Conservation (phyloP, 805 yeast genomes). For the Scheffersomyces ergatensis region DNA sequence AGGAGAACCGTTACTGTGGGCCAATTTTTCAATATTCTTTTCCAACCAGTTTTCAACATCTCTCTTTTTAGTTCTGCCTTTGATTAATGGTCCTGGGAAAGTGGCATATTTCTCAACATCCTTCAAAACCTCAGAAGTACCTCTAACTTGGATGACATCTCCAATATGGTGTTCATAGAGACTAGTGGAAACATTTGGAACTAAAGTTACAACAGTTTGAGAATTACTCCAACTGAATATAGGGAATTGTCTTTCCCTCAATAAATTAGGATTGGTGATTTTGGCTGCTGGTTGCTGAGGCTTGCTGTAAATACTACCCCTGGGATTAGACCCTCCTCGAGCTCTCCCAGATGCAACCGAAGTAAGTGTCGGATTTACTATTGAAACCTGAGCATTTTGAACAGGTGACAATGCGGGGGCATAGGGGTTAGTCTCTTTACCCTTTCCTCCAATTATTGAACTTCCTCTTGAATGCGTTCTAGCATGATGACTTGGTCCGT, state of each 20-base stretch:
- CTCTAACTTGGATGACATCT: conserved; percentile 30
- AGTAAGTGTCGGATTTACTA: conserved; percentile 1
- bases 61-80: conserved; percentile 56
- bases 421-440: conserved; percentile 40
- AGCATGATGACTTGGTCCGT: conserved; percentile 35
- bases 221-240: conserved; percentile 60
- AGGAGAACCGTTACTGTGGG: conserved; percentile 10
- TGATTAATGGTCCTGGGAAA: conserved; percentile 69
- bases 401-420: conserved; percentile 28
- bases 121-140: conserved; percentile 14
- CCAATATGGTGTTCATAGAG: conserved; percentile 16
- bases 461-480: conserved; percentile 39
- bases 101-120: conserved; percentile 25
- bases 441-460: conserved; percentile 38
- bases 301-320: conserved; percentile 13
- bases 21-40: conserved; percentile 15
- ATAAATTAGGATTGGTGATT: conserved; percentile 50
- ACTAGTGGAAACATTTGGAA: conserved; percentile 25
- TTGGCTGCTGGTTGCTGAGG: conserved; percentile 19
- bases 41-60: conserved; percentile 66
- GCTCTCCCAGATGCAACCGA: conserved; percentile 18
- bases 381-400: not conserved
- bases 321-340: conserved; percentile 20
- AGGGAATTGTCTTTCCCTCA: conserved; percentile 68
- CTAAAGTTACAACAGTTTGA: conserved; percentile 22